These are phyloP conservation scores for Achaetomium macrosporum DNA, from an alignment of 2,329 filamentous ascomycete species.

Conservation along the genomic window DNA sequence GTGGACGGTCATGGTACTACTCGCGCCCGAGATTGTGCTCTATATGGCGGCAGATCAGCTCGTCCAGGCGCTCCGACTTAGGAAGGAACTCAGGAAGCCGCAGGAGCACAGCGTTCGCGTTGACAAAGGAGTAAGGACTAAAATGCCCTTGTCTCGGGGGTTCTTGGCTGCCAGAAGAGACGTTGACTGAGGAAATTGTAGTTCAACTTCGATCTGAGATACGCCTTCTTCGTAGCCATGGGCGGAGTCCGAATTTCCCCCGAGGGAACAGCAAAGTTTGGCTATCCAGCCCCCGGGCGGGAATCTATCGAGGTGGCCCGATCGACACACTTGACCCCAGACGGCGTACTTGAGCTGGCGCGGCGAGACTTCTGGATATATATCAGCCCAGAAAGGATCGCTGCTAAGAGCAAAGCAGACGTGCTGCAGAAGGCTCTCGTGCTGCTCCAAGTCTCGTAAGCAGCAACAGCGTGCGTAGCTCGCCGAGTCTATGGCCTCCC, in stretches of 20 bases:
- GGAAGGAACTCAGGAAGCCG: neutral
- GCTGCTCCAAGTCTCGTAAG: constrained; percentile 35
- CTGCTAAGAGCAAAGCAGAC: constrained; percentile 31
- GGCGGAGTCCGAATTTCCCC: constrained; percentile 24
- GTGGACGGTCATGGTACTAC: neutral
- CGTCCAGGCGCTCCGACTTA: neutral
- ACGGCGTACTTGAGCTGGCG: neutral
- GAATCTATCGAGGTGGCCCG: neutral
- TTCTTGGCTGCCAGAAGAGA: neutral
- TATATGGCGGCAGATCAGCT: neutral
- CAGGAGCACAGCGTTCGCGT: neutral
- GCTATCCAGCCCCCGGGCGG: too few relatives aligned
- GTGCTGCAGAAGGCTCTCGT: constrained; percentile 32
- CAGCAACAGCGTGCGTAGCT: constrained; percentile 32
- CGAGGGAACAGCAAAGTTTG: neutral
- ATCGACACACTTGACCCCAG: neutral
- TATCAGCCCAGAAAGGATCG: neutral
- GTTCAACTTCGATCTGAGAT: constrained; percentile 16
- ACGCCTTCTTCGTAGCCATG: constrained; percentile 30
- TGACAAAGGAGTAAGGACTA: neutral
- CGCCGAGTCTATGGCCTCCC: constrained; percentile 30
- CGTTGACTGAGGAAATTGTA: neutral
- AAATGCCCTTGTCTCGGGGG: neutral
- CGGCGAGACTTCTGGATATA: constrained; percentile 26
- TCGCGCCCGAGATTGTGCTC: neutral